These are phyloP conservation scores for Daldinia decipiens DNA, from an alignment of 495 filamentous ascomycete genomes.

Conservation along the genomic window DNA sequence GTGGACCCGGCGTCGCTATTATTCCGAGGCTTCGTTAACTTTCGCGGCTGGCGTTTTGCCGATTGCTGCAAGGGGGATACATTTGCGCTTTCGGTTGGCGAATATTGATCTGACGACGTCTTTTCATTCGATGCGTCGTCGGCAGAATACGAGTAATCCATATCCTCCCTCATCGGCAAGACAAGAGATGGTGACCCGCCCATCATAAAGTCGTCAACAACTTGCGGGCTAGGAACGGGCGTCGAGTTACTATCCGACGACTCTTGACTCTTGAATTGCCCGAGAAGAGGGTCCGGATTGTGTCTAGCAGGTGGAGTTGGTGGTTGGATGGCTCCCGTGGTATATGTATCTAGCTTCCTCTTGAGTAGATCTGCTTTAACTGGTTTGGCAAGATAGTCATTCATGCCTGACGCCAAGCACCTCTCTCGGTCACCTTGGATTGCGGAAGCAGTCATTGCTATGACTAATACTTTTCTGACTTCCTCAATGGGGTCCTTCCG, in stretches of 20 bases:
- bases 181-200: constrained; percentile 22
- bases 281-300: constrained; percentile 25
- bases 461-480: constrained; percentile 81
- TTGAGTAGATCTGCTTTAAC: constrained; percentile 79
- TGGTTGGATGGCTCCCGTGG: constrained; percentile 46
- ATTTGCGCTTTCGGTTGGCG: constrained; percentile 10
- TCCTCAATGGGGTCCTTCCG: constrained; percentile 76
- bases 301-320: constrained; percentile 41
- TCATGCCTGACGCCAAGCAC: constrained; percentile 92
- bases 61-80: constrained; percentile 11
- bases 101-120: constrained; percentile 25
- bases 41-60: constrained; percentile 42
- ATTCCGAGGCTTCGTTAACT: constrained; percentile 45
- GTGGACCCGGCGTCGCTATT: constrained; percentile 29
- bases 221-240: constrained; percentile 22
- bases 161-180: constrained; percentile 20
- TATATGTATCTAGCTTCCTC: constrained; percentile 77
- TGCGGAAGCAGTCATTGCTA: constrained; percentile 92
- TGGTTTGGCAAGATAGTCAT: constrained; percentile 93
- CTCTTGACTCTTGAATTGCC: constrained; percentile 10
- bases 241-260: constrained; percentile 21
- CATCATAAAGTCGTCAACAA: constrained; percentile 12
- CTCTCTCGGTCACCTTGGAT: constrained; percentile 93
- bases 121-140: constrained; percentile 31
- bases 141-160: constrained; percentile 14